These are phyloP conservation scores for Angomonas ambiguus DNA, from an alignment of 208 protist genomes.

Conservation along the genomic window DNA sequence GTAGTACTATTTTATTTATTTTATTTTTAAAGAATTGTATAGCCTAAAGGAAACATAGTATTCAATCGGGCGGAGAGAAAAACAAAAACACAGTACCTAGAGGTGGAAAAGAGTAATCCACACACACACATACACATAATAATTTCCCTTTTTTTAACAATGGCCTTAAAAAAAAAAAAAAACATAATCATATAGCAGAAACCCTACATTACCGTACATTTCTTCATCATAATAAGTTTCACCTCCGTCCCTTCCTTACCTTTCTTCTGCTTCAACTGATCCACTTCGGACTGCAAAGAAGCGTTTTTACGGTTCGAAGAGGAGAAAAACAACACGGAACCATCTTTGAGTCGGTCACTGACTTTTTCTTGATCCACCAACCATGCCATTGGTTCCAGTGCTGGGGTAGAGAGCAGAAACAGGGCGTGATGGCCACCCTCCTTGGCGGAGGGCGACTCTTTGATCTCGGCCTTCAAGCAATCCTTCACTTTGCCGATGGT, in stretches of 20 bases:
- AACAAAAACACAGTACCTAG: too few species aligned
- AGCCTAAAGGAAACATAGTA: too few species aligned
- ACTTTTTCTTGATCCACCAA: neutral
- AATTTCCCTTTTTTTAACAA: too few species aligned
- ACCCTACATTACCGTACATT: conserved; percentile 55
- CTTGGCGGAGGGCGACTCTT: neutral
- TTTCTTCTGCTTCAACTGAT: conserved; percentile 27
- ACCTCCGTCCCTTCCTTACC: conserved; percentile 50
- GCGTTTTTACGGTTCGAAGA: conserved; percentile 10
- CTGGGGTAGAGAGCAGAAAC: neutral
- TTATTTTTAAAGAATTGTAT: too few species aligned
- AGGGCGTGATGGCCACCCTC: neutral
- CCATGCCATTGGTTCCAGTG: neutral
- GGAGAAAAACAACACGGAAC: conserved; percentile 46
- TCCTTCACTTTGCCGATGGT: conserved; percentile 31
- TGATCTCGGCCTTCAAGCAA: conserved; percentile 1
- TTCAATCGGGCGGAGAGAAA: too few species aligned
- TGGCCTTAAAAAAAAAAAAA: too few species aligned
- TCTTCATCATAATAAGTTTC: conserved; percentile 46
- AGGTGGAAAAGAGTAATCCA: too few species aligned
- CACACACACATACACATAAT: too few species aligned
- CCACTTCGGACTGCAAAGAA: conserved; percentile 37
- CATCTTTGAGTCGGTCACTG: conserved; percentile 23
- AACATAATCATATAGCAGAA: neutral
- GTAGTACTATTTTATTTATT: too few species aligned